Conservation (phyloP, 2,329 filamentous ascomycete species). For the Colletotrichum caudatum region DNA sequence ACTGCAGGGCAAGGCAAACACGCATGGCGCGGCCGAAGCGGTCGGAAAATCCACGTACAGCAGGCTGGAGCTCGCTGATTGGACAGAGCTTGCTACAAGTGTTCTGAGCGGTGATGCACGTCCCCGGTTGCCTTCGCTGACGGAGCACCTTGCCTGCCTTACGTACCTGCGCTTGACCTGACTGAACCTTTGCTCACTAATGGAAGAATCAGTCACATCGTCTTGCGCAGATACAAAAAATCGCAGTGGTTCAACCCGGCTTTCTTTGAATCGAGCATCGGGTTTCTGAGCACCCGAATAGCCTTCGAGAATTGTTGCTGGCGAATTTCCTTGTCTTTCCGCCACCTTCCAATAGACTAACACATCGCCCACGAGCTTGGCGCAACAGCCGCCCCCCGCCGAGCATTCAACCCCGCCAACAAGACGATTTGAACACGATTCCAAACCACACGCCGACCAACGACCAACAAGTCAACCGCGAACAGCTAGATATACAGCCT, state of each 20-base stretch:
- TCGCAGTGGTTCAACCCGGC: neutral
- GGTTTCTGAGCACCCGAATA: neutral
- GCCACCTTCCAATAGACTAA: slow-evolving; percentile 31
- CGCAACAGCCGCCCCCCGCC: slow-evolving; percentile 33
- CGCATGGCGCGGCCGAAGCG: slow-evolving; percentile 54
- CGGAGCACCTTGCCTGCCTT: slow-evolving; percentile 42
- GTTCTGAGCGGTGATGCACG: slow-evolving; percentile 35
- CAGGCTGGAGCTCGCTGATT: slow-evolving; percentile 40
- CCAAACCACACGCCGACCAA: neutral
- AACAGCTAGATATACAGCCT: neutral
- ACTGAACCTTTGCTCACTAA: neutral
- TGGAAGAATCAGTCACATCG: neutral
- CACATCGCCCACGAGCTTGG: slow-evolving; percentile 21
- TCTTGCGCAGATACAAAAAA: neutral
- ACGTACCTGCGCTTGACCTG: slow-evolving; percentile 2
- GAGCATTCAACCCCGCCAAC: slow-evolving; percentile 36
- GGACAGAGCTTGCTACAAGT: slow-evolving; percentile 40
- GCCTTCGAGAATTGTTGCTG: too few species aligned
- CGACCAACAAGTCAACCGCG: neutral
- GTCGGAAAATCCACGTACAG: slow-evolving; percentile 41
- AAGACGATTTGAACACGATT: slow-evolving; percentile 7
- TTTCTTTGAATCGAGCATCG: neutral
- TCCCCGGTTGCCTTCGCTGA: slow-evolving; percentile 39
- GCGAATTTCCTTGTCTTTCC: slow-evolving; percentile 17
- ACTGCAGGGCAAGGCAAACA: slow-evolving; percentile 55